Evolutionary conservation across 805 yeast species (phyloP), one percentile per base, ranked within the genome.

Genomic region (Wickerhamiella sergipiensis): DNA sequence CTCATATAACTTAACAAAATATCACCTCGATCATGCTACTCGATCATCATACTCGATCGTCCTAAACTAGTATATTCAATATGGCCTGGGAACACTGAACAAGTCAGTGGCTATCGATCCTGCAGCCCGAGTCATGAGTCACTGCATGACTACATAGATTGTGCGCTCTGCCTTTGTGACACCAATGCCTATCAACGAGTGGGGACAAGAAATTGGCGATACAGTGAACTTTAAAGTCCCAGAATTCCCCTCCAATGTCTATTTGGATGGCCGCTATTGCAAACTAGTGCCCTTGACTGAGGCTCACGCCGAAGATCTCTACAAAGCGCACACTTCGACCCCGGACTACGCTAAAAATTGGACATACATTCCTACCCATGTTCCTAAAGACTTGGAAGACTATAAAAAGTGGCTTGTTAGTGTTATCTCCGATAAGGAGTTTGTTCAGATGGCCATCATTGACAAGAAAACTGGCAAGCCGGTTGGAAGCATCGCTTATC

Each of bases 401-500:
- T 55, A 54, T 19, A 22, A 13, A 12, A 22, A 36, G 6, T 48
- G 43, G 43, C 15, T 52, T 17, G 45, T 42, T 12, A 19, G 19
- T 10, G 23, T 22, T 10, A 51, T 26, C 22, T 24, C 38, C 9
- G 23, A 36, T 18, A 40, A 36, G 3, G 59, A 55, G 15, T 51
- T 53, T 3, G 24, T 49, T 6, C 54, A 54, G 19, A 58, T 50
- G 49, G 64, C 64, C 5, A 55, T 66, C 19, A 48, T 64, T 1
- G 60, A 58, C 46, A 57, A 53, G n/a, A 33, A 21, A n/a, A 47
- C 59, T 1, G 51, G 50, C 8, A 51, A 54, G 18, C 58, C 66
- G 1, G 61, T 67, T 31, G 70, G 70, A 3, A 51, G 50, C 15
- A 18, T 60, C 29, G 50, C 62, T 18, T 55, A 59, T 24, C 53